Percentiles rank a stretch among this genome's conserved stretches.
Evolutionary conservation across 805 yeast species (phyloP).

Genomic region (Candida silvatica): DNA sequence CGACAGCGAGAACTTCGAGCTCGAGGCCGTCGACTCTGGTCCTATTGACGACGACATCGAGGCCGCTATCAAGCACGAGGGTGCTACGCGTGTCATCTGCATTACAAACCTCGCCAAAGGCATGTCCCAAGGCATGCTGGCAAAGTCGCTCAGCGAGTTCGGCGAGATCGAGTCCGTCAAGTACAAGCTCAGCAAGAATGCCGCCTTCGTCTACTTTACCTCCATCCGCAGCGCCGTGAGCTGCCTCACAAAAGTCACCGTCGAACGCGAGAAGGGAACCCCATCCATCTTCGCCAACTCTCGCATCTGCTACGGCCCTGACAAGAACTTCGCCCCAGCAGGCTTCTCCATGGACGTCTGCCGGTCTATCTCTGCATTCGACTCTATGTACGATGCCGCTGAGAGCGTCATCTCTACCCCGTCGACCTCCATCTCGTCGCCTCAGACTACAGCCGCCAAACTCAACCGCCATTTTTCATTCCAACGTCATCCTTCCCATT

Average conservation of each 20-base stretch:
- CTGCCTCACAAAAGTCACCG: slow-evolving; percentile 26
- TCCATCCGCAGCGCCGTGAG: slow-evolving; percentile 39
- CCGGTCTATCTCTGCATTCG: not conserved
- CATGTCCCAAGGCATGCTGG: slow-evolving; percentile 11
- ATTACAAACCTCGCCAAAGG: slow-evolving; percentile 15
- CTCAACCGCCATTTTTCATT: not conserved
- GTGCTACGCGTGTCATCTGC: slow-evolving; percentile 23
- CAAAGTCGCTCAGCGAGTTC: slow-evolving; percentile 26
- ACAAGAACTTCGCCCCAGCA: slow-evolving; percentile 9
- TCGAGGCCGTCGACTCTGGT: slow-evolving; percentile 24
- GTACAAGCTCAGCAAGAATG: slow-evolving; percentile 13
- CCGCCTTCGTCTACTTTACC: slow-evolving; percentile 30
- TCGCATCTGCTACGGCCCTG: slow-evolving; percentile 23
- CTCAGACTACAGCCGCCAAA: slow-evolving; percentile 9
- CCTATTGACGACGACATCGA: slow-evolving; percentile 20
- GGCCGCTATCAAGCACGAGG: slow-evolving; percentile 21
- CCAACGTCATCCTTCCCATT: too few species aligned
- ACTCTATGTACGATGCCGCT: not conserved
- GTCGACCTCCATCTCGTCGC: slow-evolving; percentile 19
- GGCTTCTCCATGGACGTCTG: too few species aligned
- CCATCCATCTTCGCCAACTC: slow-evolving; percentile 13
- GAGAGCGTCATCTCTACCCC: slow-evolving; percentile 13
- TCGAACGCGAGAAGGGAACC: not conserved
- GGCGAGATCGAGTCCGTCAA: slow-evolving; percentile 34
- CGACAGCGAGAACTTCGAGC: slow-evolving; percentile 29